Base-by-base conservation (phyloP, 768 basidiomycete genomes). In the Suillus paluster region DNA sequence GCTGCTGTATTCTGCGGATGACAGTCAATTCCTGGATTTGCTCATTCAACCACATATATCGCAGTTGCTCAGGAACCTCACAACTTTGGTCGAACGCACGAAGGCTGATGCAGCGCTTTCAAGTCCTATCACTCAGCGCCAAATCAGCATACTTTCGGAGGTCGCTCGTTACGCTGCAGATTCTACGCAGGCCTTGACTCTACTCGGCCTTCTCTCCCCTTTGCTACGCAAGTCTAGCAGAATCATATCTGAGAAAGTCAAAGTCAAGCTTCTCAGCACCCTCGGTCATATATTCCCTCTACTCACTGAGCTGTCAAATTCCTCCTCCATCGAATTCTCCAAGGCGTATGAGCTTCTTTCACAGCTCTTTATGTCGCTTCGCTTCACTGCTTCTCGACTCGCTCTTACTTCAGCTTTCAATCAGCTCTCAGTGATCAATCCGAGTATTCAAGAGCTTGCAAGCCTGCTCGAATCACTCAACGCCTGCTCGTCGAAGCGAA, bases 181-280 rank as follows among this genome's bases (percentile, higher is more conserved):
- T 68, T 79, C 85, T 2, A 72, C 75, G 0, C 92, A 98, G 69
- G 94, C 95, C 1, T 80, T 85, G 17, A 84, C 84, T 5, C 81
- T 99, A 6, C 81, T 95, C 23, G 70, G 77, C 0, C 80, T 98
- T 4, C 89, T 98, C 69, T 77, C 84, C 0, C 95, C 95, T 1
- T 80, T 97, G 30, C 80, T 99, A 15, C 88, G 90, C 53, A 90
- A 88, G 66, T 88, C 94, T 3, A 73, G 83, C 25, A 92, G 88
- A 71, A 72, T 88, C 4, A 85, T 97, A 0, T 84, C 91, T 0
- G 97, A 99, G 77, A 92, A 89, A 73, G 81, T 90, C 73, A 98
- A 99, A 79, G 79, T 86, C 42, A 86, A 96, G 70, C 74, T 98
- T 59, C 80, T 98, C 57, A 86, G 80, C 67, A 92, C 93, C 66